Evolutionary conservation across 192 early-diverging fungal species (phyloP).

Genomic region (Podila epicladia): DNA sequence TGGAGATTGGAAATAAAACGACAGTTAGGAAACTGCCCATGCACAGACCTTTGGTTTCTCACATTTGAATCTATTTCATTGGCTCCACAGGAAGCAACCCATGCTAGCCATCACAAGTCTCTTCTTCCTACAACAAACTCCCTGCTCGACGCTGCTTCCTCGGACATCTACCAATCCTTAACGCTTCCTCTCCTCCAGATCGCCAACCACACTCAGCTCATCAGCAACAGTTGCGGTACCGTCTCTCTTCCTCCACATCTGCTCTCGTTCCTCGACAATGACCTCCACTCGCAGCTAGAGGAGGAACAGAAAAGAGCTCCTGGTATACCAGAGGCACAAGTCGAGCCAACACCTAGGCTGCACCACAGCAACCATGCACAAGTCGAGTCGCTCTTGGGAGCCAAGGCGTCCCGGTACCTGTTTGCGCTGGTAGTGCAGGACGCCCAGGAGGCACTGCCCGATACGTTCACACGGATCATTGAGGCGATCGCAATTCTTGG

Average conservation of each 20-base stretch:
- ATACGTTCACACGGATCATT: constrained; percentile 16
- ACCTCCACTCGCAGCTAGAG: not conserved
- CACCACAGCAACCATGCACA: not conserved
- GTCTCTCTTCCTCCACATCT: constrained; percentile 20
- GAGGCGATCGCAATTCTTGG: constrained; percentile 27
- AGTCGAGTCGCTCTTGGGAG: not conserved
- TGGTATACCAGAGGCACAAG: not conserved
- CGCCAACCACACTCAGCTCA: constrained; percentile 21
- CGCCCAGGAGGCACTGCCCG: constrained; percentile 8
- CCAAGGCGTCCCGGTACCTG: constrained; percentile 8
- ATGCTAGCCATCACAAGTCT: constrained; percentile 6
- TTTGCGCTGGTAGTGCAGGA: constrained; percentile 21
- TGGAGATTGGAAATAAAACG: no score
- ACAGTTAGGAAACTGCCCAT: not conserved
- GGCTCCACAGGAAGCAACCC: not conserved
- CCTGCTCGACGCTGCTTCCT: constrained; percentile 10
- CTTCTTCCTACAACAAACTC: constrained; percentile 10
- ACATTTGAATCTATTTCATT: not conserved
- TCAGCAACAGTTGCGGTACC: constrained; percentile 13
- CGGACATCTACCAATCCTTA: constrained; percentile 19
- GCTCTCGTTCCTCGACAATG: constrained; percentile 26
- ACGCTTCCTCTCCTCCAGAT: constrained; percentile 11
- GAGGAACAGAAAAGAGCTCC: not conserved
- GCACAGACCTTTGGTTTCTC: not conserved
- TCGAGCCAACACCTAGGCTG: no score